Base-by-base conservation (phyloP, 257 asterid genomes). In the Leonotis leonurus region DNA sequence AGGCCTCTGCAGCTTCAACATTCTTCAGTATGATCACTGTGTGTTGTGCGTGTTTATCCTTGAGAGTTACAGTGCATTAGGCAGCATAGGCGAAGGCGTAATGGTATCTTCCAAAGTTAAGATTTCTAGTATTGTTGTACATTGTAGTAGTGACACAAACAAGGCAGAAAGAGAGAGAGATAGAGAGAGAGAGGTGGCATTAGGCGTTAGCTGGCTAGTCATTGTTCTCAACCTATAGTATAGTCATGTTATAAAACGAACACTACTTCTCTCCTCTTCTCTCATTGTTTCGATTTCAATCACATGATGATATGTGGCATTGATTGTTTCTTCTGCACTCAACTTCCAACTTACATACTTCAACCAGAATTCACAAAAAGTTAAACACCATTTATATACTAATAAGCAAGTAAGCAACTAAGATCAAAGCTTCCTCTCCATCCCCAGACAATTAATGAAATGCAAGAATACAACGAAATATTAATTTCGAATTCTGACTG, bases 1-100 rank as follows among this genome's bases (percentile, higher is more conserved):
- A 25, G 77, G 80, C 74, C 76, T 88, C 66, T 82, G 95, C 32
- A 74, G 69, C 79, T 80, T 92, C 70, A 81, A 83, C 98, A 92
- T 92, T 37, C n/a, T n/a, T n/a, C 21, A n/a, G n/a, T n/a, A n/a
- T n/a, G n/a, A 68, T 67, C 59, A 27, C 27, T 66, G 74, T 48
- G 70, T 58, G 45, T 53, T 48, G 68, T 60, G 70, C 29, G 68
- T 51, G 49, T 54, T 60, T 70, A n/a, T 53, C 71, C 44, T 75
- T 41, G n/a, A n/a, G 74, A 25, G 63, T 46, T 64, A 68, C 65
- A 63, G 67, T 56, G 56, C 16, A 58, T 49, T 64, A 53, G 62
- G 55, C 35, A 7, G 37, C 51, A 52, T 35, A n/a, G n/a, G n/a
- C n/a, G n/a, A n/a, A 56, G 62, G 21, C 52, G 17, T 22, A 25